These are phyloP conservation scores for Flaveria linearis DNA, from an alignment of 129 eudicot genomes.

Conservation along the genomic window DNA sequence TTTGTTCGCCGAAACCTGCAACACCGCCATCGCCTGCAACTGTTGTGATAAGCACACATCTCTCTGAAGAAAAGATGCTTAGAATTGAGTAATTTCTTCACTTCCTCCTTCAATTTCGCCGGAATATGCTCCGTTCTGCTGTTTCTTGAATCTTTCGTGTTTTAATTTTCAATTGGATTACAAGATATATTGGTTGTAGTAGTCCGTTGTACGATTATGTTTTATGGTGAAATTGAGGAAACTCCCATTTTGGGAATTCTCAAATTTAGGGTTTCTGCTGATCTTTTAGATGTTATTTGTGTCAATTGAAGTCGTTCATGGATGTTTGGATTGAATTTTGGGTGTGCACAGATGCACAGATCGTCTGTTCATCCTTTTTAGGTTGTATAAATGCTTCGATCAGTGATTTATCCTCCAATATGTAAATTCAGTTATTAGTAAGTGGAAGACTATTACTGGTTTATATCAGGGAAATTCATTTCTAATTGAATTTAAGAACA, in stretches of 20 bases:
- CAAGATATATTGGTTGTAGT: background rate
- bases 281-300: background rate
- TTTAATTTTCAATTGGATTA: background rate
- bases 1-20: no score
- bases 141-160: conserved; percentile 11
- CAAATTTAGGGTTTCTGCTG: conserved; percentile 22
- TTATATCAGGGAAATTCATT: no score
- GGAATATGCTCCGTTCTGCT: background rate
- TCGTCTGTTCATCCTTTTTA: conserved; percentile 8
- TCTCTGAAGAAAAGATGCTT: no score
- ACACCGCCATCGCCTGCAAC: no score
- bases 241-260: conserved; percentile 23
- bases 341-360: background rate
- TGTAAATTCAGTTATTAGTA: background rate
- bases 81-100: no score
- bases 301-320: conserved; percentile 19
- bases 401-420: background rate
- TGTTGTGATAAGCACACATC: no score
- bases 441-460: conserved; percentile 10
- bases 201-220: conserved; percentile 2
- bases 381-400: background rate
- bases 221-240: conserved; percentile 19
- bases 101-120: no score
- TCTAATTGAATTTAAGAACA: conserved; percentile 1
- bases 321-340: no score